Evolutionary conservation across 495 filamentous ascomycete species (phyloP).

Genomic region (Cetradonia linearis): DNA sequence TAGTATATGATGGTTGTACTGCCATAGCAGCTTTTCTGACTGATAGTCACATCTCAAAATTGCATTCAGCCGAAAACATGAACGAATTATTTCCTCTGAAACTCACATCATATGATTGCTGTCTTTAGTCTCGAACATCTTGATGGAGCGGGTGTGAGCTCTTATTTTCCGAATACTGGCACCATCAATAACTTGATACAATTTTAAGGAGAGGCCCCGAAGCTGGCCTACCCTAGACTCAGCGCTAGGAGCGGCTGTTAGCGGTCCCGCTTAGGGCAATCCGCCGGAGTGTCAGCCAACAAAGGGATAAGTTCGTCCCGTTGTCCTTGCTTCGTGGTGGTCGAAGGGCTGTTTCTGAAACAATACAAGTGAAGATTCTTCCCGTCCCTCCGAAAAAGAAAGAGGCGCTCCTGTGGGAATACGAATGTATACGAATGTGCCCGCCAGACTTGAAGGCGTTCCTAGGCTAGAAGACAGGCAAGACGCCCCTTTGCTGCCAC

Average conservation of each 20-base stretch:
- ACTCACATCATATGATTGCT: background rate
- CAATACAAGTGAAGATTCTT: background rate
- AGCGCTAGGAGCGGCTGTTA: too few species aligned
- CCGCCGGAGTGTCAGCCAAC: background rate
- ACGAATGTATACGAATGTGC: background rate
- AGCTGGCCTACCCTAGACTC: too few species aligned
- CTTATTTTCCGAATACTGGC: background rate
- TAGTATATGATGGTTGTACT: too few species aligned
- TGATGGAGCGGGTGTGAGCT: background rate
- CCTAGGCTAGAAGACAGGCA: background rate
- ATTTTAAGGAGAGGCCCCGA: too few species aligned
- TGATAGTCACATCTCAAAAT: too few species aligned
- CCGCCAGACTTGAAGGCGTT: background rate
- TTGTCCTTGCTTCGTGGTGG: background rate
- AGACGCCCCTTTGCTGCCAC: background rate
- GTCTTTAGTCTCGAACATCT: background rate
- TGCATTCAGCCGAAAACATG: background rate
- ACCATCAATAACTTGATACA: too few species aligned
- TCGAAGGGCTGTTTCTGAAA: background rate
- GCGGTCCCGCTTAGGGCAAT: background rate
- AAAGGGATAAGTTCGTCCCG: too few species aligned
- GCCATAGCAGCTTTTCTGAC: too few species aligned
- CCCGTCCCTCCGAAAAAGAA: background rate
- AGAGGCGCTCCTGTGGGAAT: background rate
- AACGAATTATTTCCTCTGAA: background rate